phyloP scores from a whole-genome alignment of 805 yeast species.

The Cyberlindnera galapagoensis region DNA sequence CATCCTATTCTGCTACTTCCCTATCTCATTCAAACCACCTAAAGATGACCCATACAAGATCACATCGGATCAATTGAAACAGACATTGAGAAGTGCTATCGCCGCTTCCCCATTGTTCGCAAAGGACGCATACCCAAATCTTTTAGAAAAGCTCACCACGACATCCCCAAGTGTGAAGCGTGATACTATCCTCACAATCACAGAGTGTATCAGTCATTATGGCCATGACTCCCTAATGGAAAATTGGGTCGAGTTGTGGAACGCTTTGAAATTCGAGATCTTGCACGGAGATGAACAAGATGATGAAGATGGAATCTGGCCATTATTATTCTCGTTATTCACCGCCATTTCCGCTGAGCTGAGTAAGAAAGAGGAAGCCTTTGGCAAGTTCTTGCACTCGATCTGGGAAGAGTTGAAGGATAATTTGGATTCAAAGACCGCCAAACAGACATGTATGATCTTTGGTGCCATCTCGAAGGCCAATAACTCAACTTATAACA shows the following conservation, averaged over 20 bases:
- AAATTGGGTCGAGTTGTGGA: constrained; percentile 77
- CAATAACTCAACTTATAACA: constrained; percentile 39
- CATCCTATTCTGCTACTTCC: constrained; percentile 89
- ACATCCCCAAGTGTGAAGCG: constrained; percentile 66
- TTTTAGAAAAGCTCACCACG: constrained; percentile 74
- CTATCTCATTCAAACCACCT: constrained; percentile 92
- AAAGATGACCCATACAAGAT: constrained; percentile 82
- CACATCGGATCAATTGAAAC: constrained; percentile 65
- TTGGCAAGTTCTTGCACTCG: constrained; percentile 34
- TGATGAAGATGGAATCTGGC: constrained; percentile 33
- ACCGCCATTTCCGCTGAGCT: constrained; percentile 36
- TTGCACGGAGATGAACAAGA: constrained; percentile 65
- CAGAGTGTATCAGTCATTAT: constrained; percentile 48
- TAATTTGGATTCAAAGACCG: constrained; percentile 44
- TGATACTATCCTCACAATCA: constrained; percentile 65
- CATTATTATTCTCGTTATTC: constrained; percentile 39
- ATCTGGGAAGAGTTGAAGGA: constrained; percentile 46
- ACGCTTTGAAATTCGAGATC: constrained; percentile 83
- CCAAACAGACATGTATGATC: constrained; percentile 58
- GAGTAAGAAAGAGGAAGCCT: constrained; percentile 23
- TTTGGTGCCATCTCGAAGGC: constrained; percentile 50
- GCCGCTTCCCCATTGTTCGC: constrained; percentile 59
- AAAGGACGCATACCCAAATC: constrained; percentile 65
- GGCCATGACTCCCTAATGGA: constrained; percentile 40
- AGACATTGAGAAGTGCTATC: constrained; percentile 52